Base-by-base conservation (phyloP, 768 basidiomycete genomes). In the Pholiota molesta region DNA sequence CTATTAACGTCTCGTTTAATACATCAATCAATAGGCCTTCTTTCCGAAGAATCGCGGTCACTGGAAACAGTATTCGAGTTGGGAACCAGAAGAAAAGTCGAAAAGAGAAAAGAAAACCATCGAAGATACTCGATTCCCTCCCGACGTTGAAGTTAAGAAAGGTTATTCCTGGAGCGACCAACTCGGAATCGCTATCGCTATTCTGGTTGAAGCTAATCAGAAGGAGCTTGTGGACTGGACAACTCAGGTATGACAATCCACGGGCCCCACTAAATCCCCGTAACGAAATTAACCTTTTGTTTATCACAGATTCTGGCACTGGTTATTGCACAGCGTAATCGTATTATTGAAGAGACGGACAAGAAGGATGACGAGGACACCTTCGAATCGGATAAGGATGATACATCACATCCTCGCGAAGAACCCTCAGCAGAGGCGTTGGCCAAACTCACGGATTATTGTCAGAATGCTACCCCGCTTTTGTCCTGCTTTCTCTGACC, bases 121-220 rank as follows among this genome's bases (percentile, higher is more conserved):
- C 53, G 74, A 78, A 53, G 84, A 85, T 64, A 76, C 71, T 13
- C 73, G 74, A 53, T 81, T 81, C 71, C 83, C 86, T 40, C 82
- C 79, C 14, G 95, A 96, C 55, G 84, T 97, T 29, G 80, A 85
- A 62, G 86, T 97, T 64, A 91, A 92, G 80, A 93, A 92, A 68
- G 94, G 93, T 6, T 90, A 93, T 74, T 86, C 90, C 16, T 91
- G 90, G 88, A 94, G 88, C 66, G 90, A 98, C 69, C 89, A 98
- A 73, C 79, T 99, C 52, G 96, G 92, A 2, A 93, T 98, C 66
- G 88, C 88, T 3, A 83, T 97, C 62, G 86, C 86, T 42, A 83
- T 85, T 51, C 82, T 98, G 13, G 78, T 89, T 9, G 89, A 94
- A 53, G 81, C 81, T 16, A 89, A 82, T 9, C 80, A 90, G 67